A percentile compares a stretch with the other conserved stretches of the same genome.
Evolutionary conservation across 495 filamentous ascomycete genomes (phyloP).

Genomic region (Aspergillus affinis): DNA sequence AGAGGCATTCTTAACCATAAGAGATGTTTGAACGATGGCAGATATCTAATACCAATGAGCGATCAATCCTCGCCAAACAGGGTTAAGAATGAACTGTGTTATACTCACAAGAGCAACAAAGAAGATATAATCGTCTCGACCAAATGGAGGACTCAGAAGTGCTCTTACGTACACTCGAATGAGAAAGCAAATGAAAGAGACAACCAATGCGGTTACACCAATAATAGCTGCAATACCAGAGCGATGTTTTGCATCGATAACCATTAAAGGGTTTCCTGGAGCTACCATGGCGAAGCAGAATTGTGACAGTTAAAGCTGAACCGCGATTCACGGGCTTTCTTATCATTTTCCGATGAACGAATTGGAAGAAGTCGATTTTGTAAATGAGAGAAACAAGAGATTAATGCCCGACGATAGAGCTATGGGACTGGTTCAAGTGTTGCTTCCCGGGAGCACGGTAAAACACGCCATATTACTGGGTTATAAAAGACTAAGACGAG

Average conservation of each 20-base stretch:
- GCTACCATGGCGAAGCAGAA: neutral
- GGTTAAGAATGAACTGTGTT: neutral
- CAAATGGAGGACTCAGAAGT: constrained; percentile 2
- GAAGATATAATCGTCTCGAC: neutral
- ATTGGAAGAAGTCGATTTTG: too few relatives aligned
- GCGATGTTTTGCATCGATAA: constrained; percentile 1
- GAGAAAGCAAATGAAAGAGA: neutral
- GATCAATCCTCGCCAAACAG: too few relatives aligned
- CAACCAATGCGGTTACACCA: neutral
- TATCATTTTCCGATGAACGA: too few relatives aligned
- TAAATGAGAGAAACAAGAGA: too few relatives aligned
- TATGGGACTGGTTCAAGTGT: too few relatives aligned
- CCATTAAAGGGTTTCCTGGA: constrained; percentile 2
- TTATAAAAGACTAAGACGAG: too few relatives aligned
- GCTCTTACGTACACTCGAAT: constrained; percentile 5
- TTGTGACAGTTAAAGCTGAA: too few relatives aligned
- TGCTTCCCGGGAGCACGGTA: too few relatives aligned
- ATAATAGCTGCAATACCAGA: constrained; percentile 2
- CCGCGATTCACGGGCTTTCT: too few relatives aligned
- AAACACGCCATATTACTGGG: too few relatives aligned
- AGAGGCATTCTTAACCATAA: neutral
- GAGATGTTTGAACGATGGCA: neutral
- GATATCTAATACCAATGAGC: neutral
- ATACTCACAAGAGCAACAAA: constrained; percentile 3
- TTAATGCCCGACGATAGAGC: too few relatives aligned